Evolutionary conservation across 75 land plant species (phyloP).

Genomic region (Adiantum capillusveneris): DNA sequence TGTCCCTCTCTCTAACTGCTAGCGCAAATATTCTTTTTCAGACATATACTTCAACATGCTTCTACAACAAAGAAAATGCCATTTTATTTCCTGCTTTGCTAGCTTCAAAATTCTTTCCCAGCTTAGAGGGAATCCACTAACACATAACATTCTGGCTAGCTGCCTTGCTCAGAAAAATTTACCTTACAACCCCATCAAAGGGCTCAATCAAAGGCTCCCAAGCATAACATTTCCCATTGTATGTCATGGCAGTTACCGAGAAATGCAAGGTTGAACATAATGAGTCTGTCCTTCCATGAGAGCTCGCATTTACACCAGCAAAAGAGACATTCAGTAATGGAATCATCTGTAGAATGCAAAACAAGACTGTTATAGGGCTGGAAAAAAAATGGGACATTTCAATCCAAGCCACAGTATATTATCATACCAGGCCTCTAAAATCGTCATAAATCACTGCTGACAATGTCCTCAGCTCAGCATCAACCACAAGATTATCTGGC

Average conservation of each 20-base stretch:
- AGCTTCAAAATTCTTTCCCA: too few relatives aligned
- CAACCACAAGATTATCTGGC: slow-evolving; percentile 53
- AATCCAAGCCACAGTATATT: too few relatives aligned
- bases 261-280: slow-evolving; percentile 56
- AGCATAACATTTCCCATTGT: slow-evolving; percentile 66
- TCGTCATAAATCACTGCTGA: slow-evolving; percentile 91
- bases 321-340: slow-evolving; percentile 73
- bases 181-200: slow-evolving; percentile 85
- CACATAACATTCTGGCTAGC: too few relatives aligned
- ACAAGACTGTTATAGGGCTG: too few relatives aligned
- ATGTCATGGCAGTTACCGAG: slow-evolving; percentile 67
- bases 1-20: too few relatives aligned
- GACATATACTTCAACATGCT: too few relatives aligned
- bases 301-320: slow-evolving; percentile 41
- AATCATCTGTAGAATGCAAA: slow-evolving; percentile 62
- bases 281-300: slow-evolving; percentile 59
- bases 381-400: too few relatives aligned
- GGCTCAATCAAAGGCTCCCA: slow-evolving; percentile 98
- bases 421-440: slow-evolving; percentile 82
- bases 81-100: too few relatives aligned
- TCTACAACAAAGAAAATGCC: too few relatives aligned
- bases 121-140: too few relatives aligned
- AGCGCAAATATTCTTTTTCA: too few relatives aligned
- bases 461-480: slow-evolving; percentile 57
- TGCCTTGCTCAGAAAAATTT: too few relatives aligned